Percentiles rank a stretch among this genome's conserved stretches.
Conservation (phyloP, 805 yeast genomes). For the Hanseniaspora guilliermondii region DNA sequence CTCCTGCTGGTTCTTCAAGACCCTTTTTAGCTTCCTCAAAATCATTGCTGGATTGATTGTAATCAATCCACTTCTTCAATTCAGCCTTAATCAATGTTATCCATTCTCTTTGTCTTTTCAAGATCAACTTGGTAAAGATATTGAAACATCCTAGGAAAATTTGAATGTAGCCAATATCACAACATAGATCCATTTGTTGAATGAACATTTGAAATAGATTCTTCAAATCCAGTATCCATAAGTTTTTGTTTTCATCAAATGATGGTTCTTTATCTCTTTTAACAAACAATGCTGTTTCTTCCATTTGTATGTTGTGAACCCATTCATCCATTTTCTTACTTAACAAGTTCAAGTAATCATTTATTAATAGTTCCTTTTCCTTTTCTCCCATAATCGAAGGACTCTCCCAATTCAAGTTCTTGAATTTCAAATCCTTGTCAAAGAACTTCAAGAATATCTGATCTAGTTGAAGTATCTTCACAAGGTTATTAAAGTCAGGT, state of each 20-base stretch:
- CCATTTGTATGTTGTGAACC: slow-evolving; percentile 56
- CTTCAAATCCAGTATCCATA: slow-evolving; percentile 64
- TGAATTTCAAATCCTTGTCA: slow-evolving; percentile 38
- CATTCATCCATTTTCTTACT: slow-evolving; percentile 71
- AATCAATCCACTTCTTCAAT: slow-evolving; percentile 30
- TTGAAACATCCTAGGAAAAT: slow-evolving; percentile 68
- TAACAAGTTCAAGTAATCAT: slow-evolving; percentile 65
- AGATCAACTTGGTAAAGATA: slow-evolving; percentile 51
- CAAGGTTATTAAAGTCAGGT: slow-evolving; percentile 66
- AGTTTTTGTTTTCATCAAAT: slow-evolving; percentile 47
- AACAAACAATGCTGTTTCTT: slow-evolving; percentile 53
- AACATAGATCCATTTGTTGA: slow-evolving; percentile 83
- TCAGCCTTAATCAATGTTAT: slow-evolving; percentile 42
- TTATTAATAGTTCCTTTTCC: slow-evolving; percentile 57
- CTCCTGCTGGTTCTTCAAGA: slow-evolving; percentile 47
- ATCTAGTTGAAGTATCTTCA: slow-evolving; percentile 67
- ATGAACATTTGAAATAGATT: slow-evolving; percentile 70
- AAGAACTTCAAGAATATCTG: slow-evolving; percentile 48
- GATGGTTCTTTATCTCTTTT: slow-evolving; percentile 65
- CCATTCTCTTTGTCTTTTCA: slow-evolving; percentile 54
- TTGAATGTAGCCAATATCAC: slow-evolving; percentile 69
- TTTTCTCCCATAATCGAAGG: slow-evolving; percentile 55
- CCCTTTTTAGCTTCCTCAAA: slow-evolving; percentile 27
- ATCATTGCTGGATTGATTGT: slow-evolving; percentile 24
- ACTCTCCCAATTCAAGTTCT: slow-evolving; percentile 32